These are phyloP conservation scores for Herpetomonas tarakana DNA, from an alignment of 208 protist species.

Conservation along the genomic window DNA sequence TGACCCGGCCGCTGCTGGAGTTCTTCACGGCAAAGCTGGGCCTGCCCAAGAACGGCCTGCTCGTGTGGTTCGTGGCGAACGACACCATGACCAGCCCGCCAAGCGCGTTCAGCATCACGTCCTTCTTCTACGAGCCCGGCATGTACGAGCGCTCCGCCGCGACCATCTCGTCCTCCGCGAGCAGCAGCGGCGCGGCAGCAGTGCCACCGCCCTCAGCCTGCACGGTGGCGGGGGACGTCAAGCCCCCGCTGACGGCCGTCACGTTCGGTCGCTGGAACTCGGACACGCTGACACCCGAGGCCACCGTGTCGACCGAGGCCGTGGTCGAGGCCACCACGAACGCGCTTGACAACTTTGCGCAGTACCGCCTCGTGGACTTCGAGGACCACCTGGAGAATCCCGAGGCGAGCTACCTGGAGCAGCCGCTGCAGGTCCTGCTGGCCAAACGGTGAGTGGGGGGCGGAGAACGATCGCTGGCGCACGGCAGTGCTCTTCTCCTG, in stretches of 20 bases:
- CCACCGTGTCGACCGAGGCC: slow-evolving; percentile 31
- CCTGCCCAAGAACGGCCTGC: slow-evolving; percentile 8
- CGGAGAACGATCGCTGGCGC: background rate
- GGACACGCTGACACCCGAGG: slow-evolving; percentile 58
- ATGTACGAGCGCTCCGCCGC: slow-evolving; percentile 11
- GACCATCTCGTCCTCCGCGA: background rate
- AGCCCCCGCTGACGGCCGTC: slow-evolving; percentile 19
- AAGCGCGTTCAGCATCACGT: slow-evolving; percentile 31
- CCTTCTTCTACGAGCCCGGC: slow-evolving; percentile 29
- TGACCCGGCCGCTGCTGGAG: slow-evolving; percentile 34
- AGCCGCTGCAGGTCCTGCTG: slow-evolving; percentile 51
- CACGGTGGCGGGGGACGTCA: slow-evolving; percentile 11
- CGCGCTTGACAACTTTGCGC: slow-evolving; percentile 68
- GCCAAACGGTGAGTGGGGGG: slow-evolving; percentile 18
- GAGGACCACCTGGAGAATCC: slow-evolving; percentile 86
- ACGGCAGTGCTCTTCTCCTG: too few relatives aligned
- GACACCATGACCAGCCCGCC: slow-evolving; percentile 53
- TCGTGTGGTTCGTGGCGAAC: slow-evolving; percentile 72
- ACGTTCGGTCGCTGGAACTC: slow-evolving; percentile 76
- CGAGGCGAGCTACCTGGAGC: slow-evolving; percentile 72
- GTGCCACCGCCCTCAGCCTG: slow-evolving; percentile 4
- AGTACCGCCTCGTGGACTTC: slow-evolving; percentile 78
- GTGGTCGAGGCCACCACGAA: slow-evolving; percentile 61
- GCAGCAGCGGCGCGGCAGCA: slow-evolving; percentile 6
- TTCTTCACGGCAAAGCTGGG: slow-evolving; percentile 16